Evolutionary conservation across 306 rosid genomes (phyloP).

Genomic region (Datisca glomerata): DNA sequence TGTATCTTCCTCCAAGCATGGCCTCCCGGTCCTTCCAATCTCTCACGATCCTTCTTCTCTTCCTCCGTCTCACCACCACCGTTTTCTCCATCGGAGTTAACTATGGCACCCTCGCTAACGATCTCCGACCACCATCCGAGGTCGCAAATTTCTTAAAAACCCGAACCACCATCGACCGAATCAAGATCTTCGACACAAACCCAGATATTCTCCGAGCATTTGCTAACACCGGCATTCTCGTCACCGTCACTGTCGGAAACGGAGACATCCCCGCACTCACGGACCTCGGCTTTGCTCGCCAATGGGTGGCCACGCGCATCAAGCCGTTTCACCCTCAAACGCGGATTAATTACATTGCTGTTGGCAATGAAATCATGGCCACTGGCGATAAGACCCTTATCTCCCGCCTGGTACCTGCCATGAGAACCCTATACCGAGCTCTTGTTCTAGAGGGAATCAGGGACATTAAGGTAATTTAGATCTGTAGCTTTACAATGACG

Average conservation of each 20-base stretch:
- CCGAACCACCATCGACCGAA: constrained; percentile 41
- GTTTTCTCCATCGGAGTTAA: constrained; percentile 62
- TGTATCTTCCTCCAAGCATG: constrained; percentile 8
- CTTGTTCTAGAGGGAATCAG: constrained; percentile 40
- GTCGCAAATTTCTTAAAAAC: constrained; percentile 62
- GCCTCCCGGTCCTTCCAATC: neutral
- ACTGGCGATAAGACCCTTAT: constrained; percentile 39
- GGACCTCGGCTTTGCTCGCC: constrained; percentile 22
- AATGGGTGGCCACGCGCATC: constrained; percentile 39
- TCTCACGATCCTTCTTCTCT: constrained; percentile 17
- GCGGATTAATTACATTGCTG: constrained; percentile 46
- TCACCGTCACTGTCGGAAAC: constrained; percentile 65
- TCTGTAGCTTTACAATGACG: too few relatives aligned
- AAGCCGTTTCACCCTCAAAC: constrained; percentile 55
- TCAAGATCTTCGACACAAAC: constrained; percentile 66
- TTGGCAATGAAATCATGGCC: constrained; percentile 70
- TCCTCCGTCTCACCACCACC: constrained; percentile 25
- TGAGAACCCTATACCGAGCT: constrained; percentile 55
- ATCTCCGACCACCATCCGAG: constrained; percentile 49
- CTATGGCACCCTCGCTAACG: constrained; percentile 75
- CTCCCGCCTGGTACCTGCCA: constrained; percentile 54
- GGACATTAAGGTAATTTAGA: constrained; percentile 55
- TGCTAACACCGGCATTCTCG: constrained; percentile 52
- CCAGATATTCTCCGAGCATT: constrained; percentile 74
- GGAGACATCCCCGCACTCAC: constrained; percentile 40